Base-by-base conservation (phyloP, 1,284 basidiomycete genomes). In the Wallemia ichthyophaga region DNA sequence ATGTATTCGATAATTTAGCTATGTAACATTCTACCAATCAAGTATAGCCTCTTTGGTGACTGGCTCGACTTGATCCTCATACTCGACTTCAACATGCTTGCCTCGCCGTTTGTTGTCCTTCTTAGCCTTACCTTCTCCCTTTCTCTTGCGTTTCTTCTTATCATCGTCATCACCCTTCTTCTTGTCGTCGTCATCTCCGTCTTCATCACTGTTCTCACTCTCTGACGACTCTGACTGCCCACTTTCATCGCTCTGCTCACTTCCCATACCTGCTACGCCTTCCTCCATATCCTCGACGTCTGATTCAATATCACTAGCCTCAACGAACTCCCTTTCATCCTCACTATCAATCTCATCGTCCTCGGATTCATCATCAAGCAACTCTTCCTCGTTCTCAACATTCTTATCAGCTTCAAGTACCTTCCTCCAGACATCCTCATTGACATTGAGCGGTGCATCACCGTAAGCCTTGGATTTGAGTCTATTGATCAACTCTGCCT, bases 391-490 rank as follows among this genome's bases (percentile, higher is more conserved):
- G 59, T 68, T 65, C 63, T 69, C 68, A 64, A 65, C 59, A 68
- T 24, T 61, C 61, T 27, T 58, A 57, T 33, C 58, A 61, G 79
- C 75, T 66, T 92, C 85, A 58, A 95, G 72, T 53, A 95, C 81
- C 3, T 83, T 80, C 64, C 82, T 79, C 94, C 94, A 98, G 2
- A 98, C 89, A 54, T 78, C 82, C 72, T 99, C 94, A 71, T 98
- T 98, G 63, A 99, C 91, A 70, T 99, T 99, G 37, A 98, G 75
- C 23, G 92, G 94, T 27, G 86, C 85, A 67, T 98, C 94, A 57
- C 94, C 92, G 68, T 99, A 98, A 11, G 91, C 89, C 69, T 95
- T 95, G 58, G 82, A 83, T 72, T 94, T 92, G 27, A 98, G 76
- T 31, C 94, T 82, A 63, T 92, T 87, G 58, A 99, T 79, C 25